Evolutionary conservation across 345 rosid species (phyloP).

Genomic region (Sisymbrium altissimum): DNA sequence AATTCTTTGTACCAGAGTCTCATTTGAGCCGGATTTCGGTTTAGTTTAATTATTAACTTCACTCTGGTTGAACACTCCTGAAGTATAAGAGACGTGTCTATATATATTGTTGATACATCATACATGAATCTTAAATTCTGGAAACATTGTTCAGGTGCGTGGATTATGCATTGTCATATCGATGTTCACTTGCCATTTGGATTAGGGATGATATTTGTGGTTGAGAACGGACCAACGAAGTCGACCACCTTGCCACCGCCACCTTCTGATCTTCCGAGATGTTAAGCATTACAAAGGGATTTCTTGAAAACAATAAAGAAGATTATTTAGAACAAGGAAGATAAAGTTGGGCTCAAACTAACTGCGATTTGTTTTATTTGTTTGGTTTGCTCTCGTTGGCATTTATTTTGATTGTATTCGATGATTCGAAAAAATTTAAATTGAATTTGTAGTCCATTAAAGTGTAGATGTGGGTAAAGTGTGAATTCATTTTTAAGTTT

Average conservation of each 20-base stretch:
- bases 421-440: neutral
- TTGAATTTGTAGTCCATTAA: constrained; percentile 8
- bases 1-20: neutral
- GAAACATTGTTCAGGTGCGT: constrained; percentile 44
- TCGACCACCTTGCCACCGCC: constrained; percentile 58
- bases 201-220: constrained; percentile 50
- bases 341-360: neutral
- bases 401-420: constrained; percentile 3
- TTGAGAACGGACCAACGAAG: constrained; percentile 61
- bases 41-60: neutral
- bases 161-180: constrained; percentile 71
- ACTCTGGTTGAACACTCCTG: neutral
- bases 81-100: neutral
- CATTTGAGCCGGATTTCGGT: neutral
- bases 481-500: no score
- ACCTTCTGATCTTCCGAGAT: constrained; percentile 61
- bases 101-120: neutral
- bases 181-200: constrained; percentile 66
- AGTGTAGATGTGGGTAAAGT: no score
- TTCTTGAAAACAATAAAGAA: neutral
- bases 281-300: constrained; percentile 24
- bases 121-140: neutral
- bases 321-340: neutral
- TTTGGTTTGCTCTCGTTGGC: neutral
- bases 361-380: constrained; percentile 19